Conservation (phyloP, 306 rosid genomes). For the Lablab purpureus region DNA sequence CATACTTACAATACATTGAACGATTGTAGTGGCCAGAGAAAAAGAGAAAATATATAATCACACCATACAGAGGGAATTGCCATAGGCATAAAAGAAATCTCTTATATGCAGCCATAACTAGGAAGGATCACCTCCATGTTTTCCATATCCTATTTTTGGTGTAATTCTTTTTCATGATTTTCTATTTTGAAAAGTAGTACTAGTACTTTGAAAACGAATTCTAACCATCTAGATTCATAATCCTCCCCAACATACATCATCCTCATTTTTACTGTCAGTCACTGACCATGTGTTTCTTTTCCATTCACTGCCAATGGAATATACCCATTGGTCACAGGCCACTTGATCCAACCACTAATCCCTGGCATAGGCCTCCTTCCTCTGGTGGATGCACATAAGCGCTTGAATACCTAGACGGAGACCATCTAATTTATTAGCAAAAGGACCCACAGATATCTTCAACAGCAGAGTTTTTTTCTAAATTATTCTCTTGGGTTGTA, state of each 20-base stretch:
- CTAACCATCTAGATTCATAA: slow-evolving; percentile 1
- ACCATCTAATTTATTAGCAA: slow-evolving; percentile 13
- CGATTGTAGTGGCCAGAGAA: not conserved
- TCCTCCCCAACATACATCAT: not conserved
- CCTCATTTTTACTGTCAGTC: slow-evolving; percentile 10
- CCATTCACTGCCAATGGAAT: slow-evolving; percentile 27
- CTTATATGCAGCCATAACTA: not conserved
- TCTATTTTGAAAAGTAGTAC: not conserved
- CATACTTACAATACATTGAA: not conserved
- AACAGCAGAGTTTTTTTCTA: slow-evolving; percentile 12
- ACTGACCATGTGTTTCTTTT: slow-evolving; percentile 2
- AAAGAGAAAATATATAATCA: slow-evolving; percentile 8
- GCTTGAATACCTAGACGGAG: not conserved
- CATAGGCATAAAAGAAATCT: not conserved
- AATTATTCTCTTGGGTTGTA: slow-evolving; percentile 20
- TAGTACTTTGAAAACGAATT: not conserved
- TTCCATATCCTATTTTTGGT: not conserved
- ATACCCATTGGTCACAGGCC: not conserved
- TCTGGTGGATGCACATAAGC: slow-evolving; percentile 1
- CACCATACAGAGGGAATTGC: not conserved
- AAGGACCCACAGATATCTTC: slow-evolving; percentile 15
- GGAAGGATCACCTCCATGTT: not conserved
- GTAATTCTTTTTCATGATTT: slow-evolving; percentile 1
- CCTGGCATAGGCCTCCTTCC: slow-evolving; percentile 18
- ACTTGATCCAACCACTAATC: slow-evolving; percentile 27